These are phyloP conservation scores for Scenedesmus sp. DNA, from an alignment of 163 green algal genomes.

Conservation along the genomic window DNA sequence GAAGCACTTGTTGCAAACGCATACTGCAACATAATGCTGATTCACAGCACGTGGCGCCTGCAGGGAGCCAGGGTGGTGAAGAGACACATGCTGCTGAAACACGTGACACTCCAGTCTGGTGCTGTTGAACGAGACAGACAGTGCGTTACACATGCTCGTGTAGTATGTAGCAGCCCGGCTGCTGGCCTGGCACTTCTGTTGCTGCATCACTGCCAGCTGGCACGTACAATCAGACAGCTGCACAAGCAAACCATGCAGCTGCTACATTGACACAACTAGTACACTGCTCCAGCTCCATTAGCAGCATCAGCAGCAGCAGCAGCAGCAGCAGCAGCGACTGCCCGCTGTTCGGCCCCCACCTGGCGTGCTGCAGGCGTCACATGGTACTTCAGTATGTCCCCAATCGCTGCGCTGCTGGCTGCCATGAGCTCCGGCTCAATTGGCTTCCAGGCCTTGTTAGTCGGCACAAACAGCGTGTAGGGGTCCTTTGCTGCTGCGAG, in stretches of 20 bases:
- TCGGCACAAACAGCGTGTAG: constrained; percentile 32
- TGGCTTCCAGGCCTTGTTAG: constrained; percentile 27
- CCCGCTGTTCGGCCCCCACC: neutral
- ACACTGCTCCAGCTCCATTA: neutral
- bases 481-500: neutral
- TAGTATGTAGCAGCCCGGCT: neutral
- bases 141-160: neutral
- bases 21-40: no score
- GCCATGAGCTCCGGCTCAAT: neutral
- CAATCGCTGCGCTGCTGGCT: neutral
- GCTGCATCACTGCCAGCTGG: neutral
- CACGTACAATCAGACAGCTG: neutral
- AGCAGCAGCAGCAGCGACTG: neutral
- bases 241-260: neutral
- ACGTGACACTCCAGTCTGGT: no score
- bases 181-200: neutral
- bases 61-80: no score
- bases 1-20: no score
- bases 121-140: neutral
- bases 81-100: no score
- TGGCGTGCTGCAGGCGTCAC: neutral
- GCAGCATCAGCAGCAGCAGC: neutral
- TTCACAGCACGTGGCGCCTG: no score
- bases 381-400: constrained; percentile 23
- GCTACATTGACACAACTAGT: neutral